Percentiles rank a stretch among this genome's conserved stretches.
These are phyloP conservation scores for Fusarium caatingaense DNA, from an alignment of 2,329 filamentous ascomycete genomes.

Conservation along the genomic window DNA sequence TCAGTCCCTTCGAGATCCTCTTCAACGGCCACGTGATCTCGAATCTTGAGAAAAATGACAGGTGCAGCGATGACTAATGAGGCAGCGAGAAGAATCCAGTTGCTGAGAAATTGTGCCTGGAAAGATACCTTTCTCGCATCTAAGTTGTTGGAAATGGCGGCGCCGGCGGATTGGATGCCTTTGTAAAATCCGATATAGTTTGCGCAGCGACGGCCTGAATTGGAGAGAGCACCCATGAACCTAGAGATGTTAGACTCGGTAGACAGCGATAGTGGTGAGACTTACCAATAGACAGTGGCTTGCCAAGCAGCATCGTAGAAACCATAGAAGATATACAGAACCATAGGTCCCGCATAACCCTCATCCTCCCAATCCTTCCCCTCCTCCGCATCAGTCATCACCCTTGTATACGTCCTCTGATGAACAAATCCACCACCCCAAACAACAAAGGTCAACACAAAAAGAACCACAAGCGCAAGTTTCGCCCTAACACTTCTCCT, in stretches of 20 bases:
- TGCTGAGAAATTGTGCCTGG: slow-evolving; percentile 75
- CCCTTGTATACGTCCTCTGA: slow-evolving; percentile 57
- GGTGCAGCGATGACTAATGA: slow-evolving; percentile 81
- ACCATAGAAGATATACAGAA: slow-evolving; percentile 90
- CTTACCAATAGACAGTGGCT: slow-evolving; percentile 91
- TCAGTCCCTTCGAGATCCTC: slow-evolving; percentile 87
- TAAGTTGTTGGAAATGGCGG: slow-evolving; percentile 61
- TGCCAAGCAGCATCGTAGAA: slow-evolving; percentile 93
- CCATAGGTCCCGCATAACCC: slow-evolving; percentile 80
- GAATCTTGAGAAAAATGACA: slow-evolving; percentile 80
- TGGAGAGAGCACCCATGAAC: slow-evolving; percentile 93
- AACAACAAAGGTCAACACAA: slow-evolving; percentile 77
- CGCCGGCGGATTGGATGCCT: slow-evolving; percentile 80
- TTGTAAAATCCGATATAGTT: slow-evolving; percentile 94
- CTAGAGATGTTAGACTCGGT: slow-evolving; percentile 54
- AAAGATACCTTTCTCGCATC: slow-evolving; percentile 61
- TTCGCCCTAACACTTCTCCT: slow-evolving; percentile 76
- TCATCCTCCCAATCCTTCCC: slow-evolving; percentile 71
- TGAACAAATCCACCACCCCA: slow-evolving; percentile 90
- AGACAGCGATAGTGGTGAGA: slow-evolving; percentile 50
- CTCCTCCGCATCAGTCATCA: background rate
- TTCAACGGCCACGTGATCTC: slow-evolving; percentile 79
- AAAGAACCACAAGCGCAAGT: slow-evolving; percentile 69
- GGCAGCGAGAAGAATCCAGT: slow-evolving; percentile 79
- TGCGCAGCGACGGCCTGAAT: slow-evolving; percentile 90